Percentiles rank a stretch among this genome's conserved stretches.
phyloP scores from a whole-genome alignment of 1,284 basidiomycete genomes.

The Austroboletus niveus region DNA sequence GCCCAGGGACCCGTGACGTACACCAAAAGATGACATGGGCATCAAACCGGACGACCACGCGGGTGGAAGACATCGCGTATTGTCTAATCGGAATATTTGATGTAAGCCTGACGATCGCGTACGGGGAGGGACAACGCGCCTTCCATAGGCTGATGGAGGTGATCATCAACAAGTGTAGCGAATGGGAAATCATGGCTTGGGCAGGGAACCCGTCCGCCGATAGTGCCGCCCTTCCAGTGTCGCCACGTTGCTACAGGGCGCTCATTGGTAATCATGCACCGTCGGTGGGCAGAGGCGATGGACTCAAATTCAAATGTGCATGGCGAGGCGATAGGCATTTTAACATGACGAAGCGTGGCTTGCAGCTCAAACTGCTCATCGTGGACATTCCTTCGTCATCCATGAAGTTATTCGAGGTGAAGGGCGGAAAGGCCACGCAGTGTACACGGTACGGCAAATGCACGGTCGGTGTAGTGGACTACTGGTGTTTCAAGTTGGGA shows the following conservation, averaged over 20 bases:
- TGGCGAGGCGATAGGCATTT: conserved; percentile 31
- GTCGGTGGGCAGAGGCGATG: background rate
- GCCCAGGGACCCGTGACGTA: conserved; percentile 25
- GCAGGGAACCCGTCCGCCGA: conserved; percentile 26
- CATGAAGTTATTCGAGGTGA: conserved; percentile 19
- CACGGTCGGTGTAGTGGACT: conserved; percentile 30
- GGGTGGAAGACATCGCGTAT: conserved; percentile 33
- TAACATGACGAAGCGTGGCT: conserved; percentile 32
- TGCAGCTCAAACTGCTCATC: conserved; percentile 28
- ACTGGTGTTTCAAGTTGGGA: conserved; percentile 32
- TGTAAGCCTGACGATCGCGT: conserved; percentile 33
- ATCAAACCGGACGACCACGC: conserved; percentile 30
- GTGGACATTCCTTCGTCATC: conserved; percentile 22
- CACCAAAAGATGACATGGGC: conserved; percentile 35
- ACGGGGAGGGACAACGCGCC: conserved; percentile 31
- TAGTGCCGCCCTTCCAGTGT: conserved; percentile 31
- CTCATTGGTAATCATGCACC: conserved; percentile 6
- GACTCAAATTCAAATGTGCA: background rate
- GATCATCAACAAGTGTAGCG: conserved; percentile 25
- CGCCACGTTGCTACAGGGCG: conserved; percentile 26
- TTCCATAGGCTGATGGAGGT: conserved; percentile 31
- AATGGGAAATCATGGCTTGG: conserved; percentile 36
- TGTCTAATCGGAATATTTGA: conserved; percentile 33
- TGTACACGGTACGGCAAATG: conserved; percentile 20
- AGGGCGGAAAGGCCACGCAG: conserved; percentile 7